These are phyloP conservation scores for Nepenthes gracilis DNA, from an alignment of 148 eudicot genomes.

Conservation along the genomic window DNA sequence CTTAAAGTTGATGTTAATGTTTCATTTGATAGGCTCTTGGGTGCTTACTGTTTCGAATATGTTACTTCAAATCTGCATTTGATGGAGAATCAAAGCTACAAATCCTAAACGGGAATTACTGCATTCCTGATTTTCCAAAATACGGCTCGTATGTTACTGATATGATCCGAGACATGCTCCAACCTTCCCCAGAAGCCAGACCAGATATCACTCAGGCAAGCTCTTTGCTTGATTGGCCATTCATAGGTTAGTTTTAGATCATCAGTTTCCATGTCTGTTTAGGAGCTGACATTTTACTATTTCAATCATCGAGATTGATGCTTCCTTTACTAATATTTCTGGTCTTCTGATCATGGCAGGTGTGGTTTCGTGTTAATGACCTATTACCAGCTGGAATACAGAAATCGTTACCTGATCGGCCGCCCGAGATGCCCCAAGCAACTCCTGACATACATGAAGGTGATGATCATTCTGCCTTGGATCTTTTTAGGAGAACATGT, in stretches of 20 bases:
- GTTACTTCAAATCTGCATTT: constrained; percentile 94
- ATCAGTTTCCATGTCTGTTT: constrained; percentile 21
- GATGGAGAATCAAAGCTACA: constrained; percentile 99
- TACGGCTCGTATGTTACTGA: constrained; percentile 62
- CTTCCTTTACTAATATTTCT: not conserved
- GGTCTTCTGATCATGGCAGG: constrained; percentile 31
- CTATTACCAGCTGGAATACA: constrained; percentile 67
- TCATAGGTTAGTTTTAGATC: constrained; percentile 71
- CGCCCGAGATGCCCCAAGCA: constrained; percentile 59
- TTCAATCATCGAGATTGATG: not conserved
- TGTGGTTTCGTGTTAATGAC: constrained; percentile 95
- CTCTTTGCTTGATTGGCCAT: constrained; percentile 77
- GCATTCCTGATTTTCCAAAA: constrained; percentile 89
- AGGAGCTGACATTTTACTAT: constrained; percentile 12
- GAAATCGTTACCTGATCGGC: constrained; percentile 84
- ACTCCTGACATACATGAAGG: constrained; percentile 43
- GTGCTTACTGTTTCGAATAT: constrained; percentile 86
- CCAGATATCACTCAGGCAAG: constrained; percentile 99
- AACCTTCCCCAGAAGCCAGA: constrained; percentile 84
- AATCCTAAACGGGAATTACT: constrained; percentile 87
- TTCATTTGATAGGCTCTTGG: constrained; percentile 66
- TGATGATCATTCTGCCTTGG: constrained; percentile 8
- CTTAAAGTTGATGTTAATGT: not conserved
- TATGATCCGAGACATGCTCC: constrained; percentile 82
- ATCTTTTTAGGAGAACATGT: not conserved